Base-by-base conservation (phyloP, 768 basidiomycete species). In the Tulasnella sp. region DNA sequence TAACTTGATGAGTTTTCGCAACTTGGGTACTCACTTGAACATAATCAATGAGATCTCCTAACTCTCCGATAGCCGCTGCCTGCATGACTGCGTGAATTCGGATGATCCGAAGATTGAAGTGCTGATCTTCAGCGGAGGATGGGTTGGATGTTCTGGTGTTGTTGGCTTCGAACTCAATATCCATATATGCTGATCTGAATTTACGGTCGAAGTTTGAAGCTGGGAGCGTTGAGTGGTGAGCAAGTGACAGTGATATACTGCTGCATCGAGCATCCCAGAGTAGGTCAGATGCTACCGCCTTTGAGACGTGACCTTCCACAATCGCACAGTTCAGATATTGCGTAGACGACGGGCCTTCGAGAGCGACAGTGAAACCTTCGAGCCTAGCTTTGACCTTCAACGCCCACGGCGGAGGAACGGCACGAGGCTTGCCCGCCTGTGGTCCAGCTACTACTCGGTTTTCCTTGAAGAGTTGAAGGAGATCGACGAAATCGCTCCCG, bases 51-150 rank as follows among this genome's bases (percentile, higher is more conserved):
- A 92, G 89, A 68, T 97, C 93, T 15, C 85, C 88, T 7, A 97
- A 73, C 67, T 94, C 88, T 21, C 85, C 85, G 52, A 97, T 84
- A 0, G 94, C 93, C 63, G 88, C 89, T 9, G 93, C 85, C 68
- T 92, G 92, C 85, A 96, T 84, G 31, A 94, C 87, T 1, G 93
- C 92, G 66, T 97, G 90, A 2, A 91, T 81, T 69, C 85, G 88
- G 7, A 79, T 80, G 22, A 93, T 70, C 1, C 73, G 69, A 29
- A 92, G 61, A 34, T 81, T 73, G 1, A 74, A 60, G n/a, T 65
- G 65, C 25, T 58, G 41, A 4, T 63, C 51, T 22, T 63, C 59
- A 25, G 41, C 12, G 12, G 55, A 58, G 21, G 50, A 41, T 0
- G 44, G 11, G 27, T 41, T 34, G 46, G 59, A 44, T 49, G 46